Conservation (phyloP, 2,329 filamentous ascomycete genomes). For the Cytospora schulzeri region DNA sequence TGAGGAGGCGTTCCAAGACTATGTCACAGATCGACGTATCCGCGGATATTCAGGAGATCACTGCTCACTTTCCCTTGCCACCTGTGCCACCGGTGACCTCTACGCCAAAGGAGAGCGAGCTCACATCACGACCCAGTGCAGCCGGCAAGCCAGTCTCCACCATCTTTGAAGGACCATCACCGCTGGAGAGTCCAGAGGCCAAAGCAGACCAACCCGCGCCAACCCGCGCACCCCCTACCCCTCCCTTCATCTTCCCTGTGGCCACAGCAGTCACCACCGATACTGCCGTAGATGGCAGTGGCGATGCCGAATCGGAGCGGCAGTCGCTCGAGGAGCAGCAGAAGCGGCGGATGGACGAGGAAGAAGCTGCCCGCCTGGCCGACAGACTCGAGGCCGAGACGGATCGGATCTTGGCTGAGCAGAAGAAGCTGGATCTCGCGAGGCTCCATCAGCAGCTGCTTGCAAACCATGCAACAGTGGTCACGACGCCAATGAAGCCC, state of each 20-base stretch:
- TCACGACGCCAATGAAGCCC: conserved; percentile 32
- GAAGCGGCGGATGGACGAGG: conserved; percentile 27
- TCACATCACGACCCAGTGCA: conserved; percentile 15
- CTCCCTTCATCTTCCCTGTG: conserved; percentile 19
- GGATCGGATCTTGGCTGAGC: conserved; percentile 51
- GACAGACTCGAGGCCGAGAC: conserved; percentile 50
- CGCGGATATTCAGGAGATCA: neutral
- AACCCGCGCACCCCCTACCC: conserved; percentile 12
- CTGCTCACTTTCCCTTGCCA: conserved; percentile 11
- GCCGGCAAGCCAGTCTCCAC: conserved; percentile 1
- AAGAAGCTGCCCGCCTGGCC: conserved; percentile 38
- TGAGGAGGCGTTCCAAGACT: conserved; percentile 27
- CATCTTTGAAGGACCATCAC: neutral
- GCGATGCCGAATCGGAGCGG: conserved; percentile 8
- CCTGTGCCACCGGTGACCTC: conserved; percentile 25
- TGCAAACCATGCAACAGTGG: conserved; percentile 35
- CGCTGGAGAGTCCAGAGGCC: neutral
- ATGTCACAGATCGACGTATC: conserved; percentile 9
- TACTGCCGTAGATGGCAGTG: conserved; percentile 9
- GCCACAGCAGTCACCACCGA: conserved; percentile 28
- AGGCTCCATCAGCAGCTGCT: conserved; percentile 48
- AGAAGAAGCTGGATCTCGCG: conserved; percentile 51
- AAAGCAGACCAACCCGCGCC: neutral
- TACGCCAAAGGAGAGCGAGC: conserved; percentile 10
- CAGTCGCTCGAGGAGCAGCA: conserved; percentile 10